Base-by-base conservation (phyloP, 495 filamentous ascomycete species). In the Penicillium macrosclerotiorum region DNA sequence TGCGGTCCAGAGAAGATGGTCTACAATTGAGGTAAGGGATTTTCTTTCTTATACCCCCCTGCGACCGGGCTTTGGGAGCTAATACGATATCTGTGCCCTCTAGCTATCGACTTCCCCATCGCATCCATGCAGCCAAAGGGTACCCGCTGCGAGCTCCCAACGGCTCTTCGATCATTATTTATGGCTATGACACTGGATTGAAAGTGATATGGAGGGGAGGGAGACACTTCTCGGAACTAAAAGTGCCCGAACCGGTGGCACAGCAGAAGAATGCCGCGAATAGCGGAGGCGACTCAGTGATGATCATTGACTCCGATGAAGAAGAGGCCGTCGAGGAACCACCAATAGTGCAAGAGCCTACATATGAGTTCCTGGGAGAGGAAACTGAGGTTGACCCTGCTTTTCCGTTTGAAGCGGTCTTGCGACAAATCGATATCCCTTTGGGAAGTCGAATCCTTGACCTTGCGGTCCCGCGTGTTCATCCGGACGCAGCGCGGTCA, bases 201-300 rank as follows among this genome's bases (percentile, higher is more conserved):
- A 83, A 81, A 29, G 64, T 94, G 18, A 52, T 90, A 18, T 96
- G 90, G 90, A 76, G 86, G 58, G 90, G 89, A 45, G 90, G 90
- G 16, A 76, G 71, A 20, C 68, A 75, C 14, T 81, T 89, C 46
- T 83, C 85, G 42, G 51, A 65, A 13, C 39, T 65, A 24, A 63
- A 65, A 39, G 37, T 38, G 39, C 55, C 52, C 6, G 43, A 44
- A 14, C 22, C 51, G n/a, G 29, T 42, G 8, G 52, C 52, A 6
- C 53, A 55, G 31, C 55, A 57, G 36, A 69, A 64, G 33, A 52
- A 39, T 40, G 40, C 47, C 64, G 36, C 62, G 54, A 71, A 68
- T 38, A 65, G 68, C 26, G 60, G 49, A 37, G 69, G 72, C 14
- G 82, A 89, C 57, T 72, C 76, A 2, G 71, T 91, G 23, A 89